Evolutionary conservation across 768 basidiomycete genomes (phyloP), one percentile per base, ranked within the genome.

Genomic region (Asterophora lycoperdoides): DNA sequence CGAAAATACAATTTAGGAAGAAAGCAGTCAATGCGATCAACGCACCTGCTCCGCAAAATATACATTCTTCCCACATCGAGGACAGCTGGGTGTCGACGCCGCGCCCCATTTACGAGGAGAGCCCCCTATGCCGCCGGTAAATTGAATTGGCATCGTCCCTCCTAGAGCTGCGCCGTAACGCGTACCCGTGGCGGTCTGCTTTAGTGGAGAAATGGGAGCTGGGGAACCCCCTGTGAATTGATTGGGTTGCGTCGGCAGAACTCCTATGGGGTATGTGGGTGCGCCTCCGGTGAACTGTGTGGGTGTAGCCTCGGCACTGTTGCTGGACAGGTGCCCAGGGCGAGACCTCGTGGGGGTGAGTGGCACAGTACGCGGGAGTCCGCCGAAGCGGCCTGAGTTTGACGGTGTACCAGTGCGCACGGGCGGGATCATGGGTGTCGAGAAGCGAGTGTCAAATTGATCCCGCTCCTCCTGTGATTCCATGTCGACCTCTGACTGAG

Each of bases 41-140:
- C 60, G 10, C 39, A 82, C 87, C 77, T 89, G 87, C 63, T 92
- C 89, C 11, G 89, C 89, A 60, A 92, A 91, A 68, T 87, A 93
- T 8, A 93, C 89, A 44, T 76, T 83, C 74, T 86, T 81, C 32
- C 70, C 71, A 55, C 89, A 93, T 47, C 75, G 74, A 8, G 83
- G 80, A 56, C 89, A 93, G 15, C 60, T 60, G 15, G 88, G 85
- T 7, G 80, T 78, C 17, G 77, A 23, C 74, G 18, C 63, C 46
- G 28, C 67, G 30, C 78, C 81, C 75, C 81, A 84, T 52, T 73
- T 72, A 49, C 66, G 73, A 8, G 71, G 70, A 26, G 74, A 68
- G 10, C 64, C 63, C 11, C 64, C 63, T 23, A 66, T 67, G 9
- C 64, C 65, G 10, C 70, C 68, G 4, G 70, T 70, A 49, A 67